Base-by-base conservation (phyloP, 202 grass and related monocot genomes). In the Setaria viridis region DNA sequence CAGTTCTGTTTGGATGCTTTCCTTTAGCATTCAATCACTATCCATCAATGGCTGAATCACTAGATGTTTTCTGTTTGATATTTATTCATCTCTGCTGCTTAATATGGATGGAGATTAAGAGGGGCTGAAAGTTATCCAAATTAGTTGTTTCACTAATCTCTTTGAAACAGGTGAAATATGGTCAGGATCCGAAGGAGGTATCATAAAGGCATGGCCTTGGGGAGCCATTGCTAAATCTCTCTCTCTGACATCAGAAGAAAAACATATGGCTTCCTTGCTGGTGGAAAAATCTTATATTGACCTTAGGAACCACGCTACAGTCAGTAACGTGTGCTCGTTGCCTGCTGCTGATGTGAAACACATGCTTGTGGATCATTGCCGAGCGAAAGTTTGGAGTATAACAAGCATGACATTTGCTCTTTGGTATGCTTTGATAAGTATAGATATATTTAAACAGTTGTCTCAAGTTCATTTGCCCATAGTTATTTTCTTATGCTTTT, bases 171-270 rank as follows among this genome's bases (percentile, higher is more conserved):
- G 96, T 94, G 96, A 99, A 86, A 91, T 99, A 90, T 99, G 96
- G 96, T 91, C 93, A 81, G 93, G 96, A 55, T 96, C 96, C 4
- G 96, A 99, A 84, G 91, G 78, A 47, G 96, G 96, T 85, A 74
- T 89, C 46, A 91, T 99, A 74, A 95, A 87, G 87, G 96, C 79
- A 39, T 99, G 96, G 96, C 96, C 96, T 47, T 99, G 96, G 93
- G 88, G 92, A 1, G 82, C 86, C 46, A 91, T 99, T 85, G 79
- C 88, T 78, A 94, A 92, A 81, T 94, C 91, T 47, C 90, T 94
- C 49, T 93, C 82, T 50, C 73, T 94, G 74, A 65, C 86, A 72
- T 59, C 71, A 35, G 91, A 90, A 87, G 93, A 92, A 92, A 94
- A 86, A 67, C 88, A 96, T 84, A 85, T 87, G 79, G 86, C 96